Evolutionary conservation across 2,329 filamentous ascomycete genomes (phyloP), one percentile per base, ranked within the genome.

Genomic region (Colletotrichum liaoningense): DNA sequence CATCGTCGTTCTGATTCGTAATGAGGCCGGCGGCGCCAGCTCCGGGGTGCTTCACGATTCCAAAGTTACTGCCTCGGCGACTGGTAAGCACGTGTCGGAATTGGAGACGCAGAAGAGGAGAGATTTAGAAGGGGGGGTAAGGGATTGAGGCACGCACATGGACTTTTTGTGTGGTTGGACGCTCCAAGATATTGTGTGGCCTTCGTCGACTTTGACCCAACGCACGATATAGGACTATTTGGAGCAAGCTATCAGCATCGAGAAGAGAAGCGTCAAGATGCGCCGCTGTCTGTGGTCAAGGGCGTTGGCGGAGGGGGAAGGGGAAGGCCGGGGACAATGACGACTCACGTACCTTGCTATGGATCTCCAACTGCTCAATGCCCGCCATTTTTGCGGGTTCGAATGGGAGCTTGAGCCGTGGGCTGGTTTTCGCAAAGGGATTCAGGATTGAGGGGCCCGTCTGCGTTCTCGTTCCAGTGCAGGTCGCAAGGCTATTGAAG

Each of bases 101-200:
- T 56, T 14, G 52, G 64, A 57, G 35, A 49, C 14, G 54, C 38
- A 52, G 3, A 14, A 5, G 38, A 30, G 38, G 22, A 54, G 26
- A 55, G 60, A 60, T 63, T 42, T 59, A 46, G 56, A 60, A 58
- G 35, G 63, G 30, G 58, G n/a, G 24, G 26, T 63, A 62, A 33
- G 58, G n/a, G 24, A 28, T 63, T 42, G 42, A 24, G 54, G 22
- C 70, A 78, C 86, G 79, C 84, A 93, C 91, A 99, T 93, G 72
- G 96, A 98, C 85, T 98, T 98, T 86, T 97, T 98, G 83, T 98
- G 95, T 56, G 97, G 97, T 81, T 98, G 95, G 52, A 99, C 91
- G 80, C 95, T 98, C 97, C 97, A 99, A 19, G 95, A 98, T 78
- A 99, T 95, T 63, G 95, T 98, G 83, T 98, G 93, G 67, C 93